Percentiles rank a stretch among this genome's conserved stretches.
Conservation (phyloP, 768 basidiomycete genomes). For the Boletus tylopilopsis region DNA sequence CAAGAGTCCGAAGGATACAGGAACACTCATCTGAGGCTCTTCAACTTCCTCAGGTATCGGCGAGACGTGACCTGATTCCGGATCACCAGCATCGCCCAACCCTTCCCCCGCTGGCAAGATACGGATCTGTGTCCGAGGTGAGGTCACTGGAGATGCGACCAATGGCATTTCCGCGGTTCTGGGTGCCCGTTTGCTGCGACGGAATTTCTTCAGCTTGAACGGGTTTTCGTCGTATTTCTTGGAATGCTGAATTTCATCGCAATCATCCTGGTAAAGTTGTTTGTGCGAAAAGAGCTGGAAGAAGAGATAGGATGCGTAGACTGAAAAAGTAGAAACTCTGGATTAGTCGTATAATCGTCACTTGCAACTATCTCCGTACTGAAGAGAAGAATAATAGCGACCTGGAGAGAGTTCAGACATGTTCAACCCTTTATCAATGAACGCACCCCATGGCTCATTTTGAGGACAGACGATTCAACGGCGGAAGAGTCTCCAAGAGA, state of each 20-base stretch:
- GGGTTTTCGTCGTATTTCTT: slow-evolving; percentile 42
- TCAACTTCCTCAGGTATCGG: slow-evolving; percentile 31
- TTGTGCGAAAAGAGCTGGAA: slow-evolving; percentile 83
- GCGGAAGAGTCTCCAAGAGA: slow-evolving; percentile 35
- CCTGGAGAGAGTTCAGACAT: slow-evolving; percentile 37
- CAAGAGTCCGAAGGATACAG: slow-evolving; percentile 51
- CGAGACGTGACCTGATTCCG: slow-evolving; percentile 4
- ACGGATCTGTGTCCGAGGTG: slow-evolving; percentile 2
- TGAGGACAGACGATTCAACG: slow-evolving; percentile 49
- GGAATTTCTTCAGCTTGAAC: slow-evolving; percentile 22
- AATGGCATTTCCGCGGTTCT: slow-evolving; percentile 1
- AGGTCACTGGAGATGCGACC: slow-evolving; percentile 10
- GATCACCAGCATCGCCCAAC: background rate
- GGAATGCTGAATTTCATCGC: slow-evolving; percentile 36
- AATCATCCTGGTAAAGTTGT: slow-evolving; percentile 54
- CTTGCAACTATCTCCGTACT: slow-evolving; percentile 41
- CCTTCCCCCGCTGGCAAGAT: background rate
- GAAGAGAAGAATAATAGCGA: slow-evolving; percentile 73
- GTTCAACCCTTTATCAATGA: background rate
- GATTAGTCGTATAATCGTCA: background rate
- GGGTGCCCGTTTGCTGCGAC: slow-evolving; percentile 7
- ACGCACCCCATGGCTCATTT: slow-evolving; percentile 75
- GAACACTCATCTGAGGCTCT: slow-evolving; percentile 51
- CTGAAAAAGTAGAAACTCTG: slow-evolving; percentile 32
- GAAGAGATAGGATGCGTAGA: slow-evolving; percentile 69